Percentiles rank a stretch among this genome's conserved stretches.
Evolutionary conservation across 306 rosid species (phyloP).

Genomic region (barrel medic (Medicago truncatula)): DNA sequence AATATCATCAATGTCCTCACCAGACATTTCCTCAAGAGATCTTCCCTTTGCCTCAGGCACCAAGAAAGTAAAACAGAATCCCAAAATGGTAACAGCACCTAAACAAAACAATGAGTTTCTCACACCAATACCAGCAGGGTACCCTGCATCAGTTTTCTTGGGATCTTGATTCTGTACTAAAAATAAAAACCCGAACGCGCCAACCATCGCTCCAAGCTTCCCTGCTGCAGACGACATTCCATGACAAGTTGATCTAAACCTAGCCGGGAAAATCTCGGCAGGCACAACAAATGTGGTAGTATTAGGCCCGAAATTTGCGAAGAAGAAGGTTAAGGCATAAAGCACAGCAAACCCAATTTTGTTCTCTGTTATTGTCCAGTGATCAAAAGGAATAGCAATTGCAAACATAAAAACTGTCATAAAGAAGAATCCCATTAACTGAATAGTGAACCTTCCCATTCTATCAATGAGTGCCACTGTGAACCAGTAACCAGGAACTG

Average conservation of each 20-base stretch:
- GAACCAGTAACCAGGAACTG: slow-evolving; percentile 90
- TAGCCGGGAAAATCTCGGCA: slow-evolving; percentile 80
- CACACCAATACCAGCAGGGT: slow-evolving; percentile 76
- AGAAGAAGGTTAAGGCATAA: slow-evolving; percentile 74
- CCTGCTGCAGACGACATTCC: slow-evolving; percentile 75
- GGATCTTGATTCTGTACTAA: slow-evolving; percentile 69
- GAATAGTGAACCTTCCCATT: slow-evolving; percentile 74
- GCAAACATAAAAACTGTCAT: slow-evolving; percentile 83
- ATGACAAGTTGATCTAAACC: slow-evolving; percentile 77
- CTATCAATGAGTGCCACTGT: slow-evolving; percentile 71
- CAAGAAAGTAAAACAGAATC: slow-evolving; percentile 64
- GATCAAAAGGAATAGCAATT: slow-evolving; percentile 75
- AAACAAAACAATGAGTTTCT: slow-evolving; percentile 56
- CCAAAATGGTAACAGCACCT: slow-evolving; percentile 62
- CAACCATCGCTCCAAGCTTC: slow-evolving; percentile 79
- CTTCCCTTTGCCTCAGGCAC: slow-evolving; percentile 80
- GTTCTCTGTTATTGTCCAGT: slow-evolving; percentile 66
- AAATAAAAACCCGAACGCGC: slow-evolving; percentile 81
- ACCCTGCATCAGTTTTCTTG: slow-evolving; percentile 68
- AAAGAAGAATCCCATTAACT: slow-evolving; percentile 82
- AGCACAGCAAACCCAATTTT: slow-evolving; percentile 63
- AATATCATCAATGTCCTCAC: slow-evolving; percentile 64
- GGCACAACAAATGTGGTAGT: slow-evolving; percentile 83
- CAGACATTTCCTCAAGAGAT: slow-evolving; percentile 79
- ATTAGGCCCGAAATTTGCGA: slow-evolving; percentile 81